phyloP scores from a whole-genome alignment of 1,139 yeast genomes.

The Nakaseomyces kungkrabaensis region DNA sequence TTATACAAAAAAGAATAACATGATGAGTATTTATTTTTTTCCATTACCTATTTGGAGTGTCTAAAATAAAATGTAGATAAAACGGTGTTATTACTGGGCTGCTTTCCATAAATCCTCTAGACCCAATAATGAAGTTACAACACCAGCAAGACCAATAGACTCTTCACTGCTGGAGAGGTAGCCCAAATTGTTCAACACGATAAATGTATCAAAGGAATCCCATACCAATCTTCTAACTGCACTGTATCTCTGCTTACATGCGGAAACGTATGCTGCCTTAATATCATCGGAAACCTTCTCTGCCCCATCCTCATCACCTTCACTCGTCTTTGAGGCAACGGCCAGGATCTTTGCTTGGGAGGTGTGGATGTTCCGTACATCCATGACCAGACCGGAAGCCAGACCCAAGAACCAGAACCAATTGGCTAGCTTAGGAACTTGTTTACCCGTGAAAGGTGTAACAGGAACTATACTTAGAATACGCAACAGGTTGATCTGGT shows the following conservation, averaged over 20 bases:
- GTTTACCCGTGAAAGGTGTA: constrained; percentile 31
- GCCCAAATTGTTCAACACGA: constrained; percentile 64
- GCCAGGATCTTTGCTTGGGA: constrained; percentile 26
- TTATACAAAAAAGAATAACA: no score
- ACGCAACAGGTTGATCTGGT: constrained; percentile 63
- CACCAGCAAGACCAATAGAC: constrained; percentile 75
- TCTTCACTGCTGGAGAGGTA: constrained; percentile 65
- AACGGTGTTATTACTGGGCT: constrained; percentile 5
- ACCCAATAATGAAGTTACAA: constrained; percentile 18
- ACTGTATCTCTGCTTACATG: constrained; percentile 32
- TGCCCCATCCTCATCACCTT: constrained; percentile 24
- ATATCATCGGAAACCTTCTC: constrained; percentile 18
- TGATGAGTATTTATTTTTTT: no score
- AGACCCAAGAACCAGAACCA: constrained; percentile 76
- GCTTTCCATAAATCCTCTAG: constrained; percentile 34
- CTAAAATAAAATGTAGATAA: no score
- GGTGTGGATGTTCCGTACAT: constrained; percentile 39
- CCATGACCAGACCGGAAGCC: constrained; percentile 47
- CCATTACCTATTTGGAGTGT: no score
- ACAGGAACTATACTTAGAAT: constrained; percentile 27
- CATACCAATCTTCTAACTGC: constrained; percentile 63
- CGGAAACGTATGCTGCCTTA: constrained; percentile 13
- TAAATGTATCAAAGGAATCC: constrained; percentile 68
- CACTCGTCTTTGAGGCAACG: constrained; percentile 12
- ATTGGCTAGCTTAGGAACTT: constrained; percentile 36